Conservation (phyloP, 2,329 filamentous ascomycete genomes). For the Stemphylium vesicarium region DNA sequence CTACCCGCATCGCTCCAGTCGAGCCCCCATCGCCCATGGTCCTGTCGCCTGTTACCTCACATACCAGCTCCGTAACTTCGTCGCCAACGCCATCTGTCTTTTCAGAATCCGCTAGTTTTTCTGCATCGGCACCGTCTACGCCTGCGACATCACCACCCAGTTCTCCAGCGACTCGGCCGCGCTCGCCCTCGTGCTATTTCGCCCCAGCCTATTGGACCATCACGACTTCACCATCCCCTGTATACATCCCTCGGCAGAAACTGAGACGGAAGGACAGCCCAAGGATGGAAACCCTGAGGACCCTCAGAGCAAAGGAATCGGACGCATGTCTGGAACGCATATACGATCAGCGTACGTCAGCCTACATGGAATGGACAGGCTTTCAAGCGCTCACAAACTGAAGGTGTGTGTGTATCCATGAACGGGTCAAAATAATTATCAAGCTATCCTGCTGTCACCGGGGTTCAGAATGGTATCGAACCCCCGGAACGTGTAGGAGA, state of each 20-base stretch:
- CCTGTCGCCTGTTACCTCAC: conserved; percentile 14
- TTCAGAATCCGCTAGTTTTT: conserved; percentile 21
- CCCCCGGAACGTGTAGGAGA: not conserved
- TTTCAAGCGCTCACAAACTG: conserved; percentile 13
- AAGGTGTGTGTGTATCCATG: not conserved
- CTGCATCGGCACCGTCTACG: conserved; percentile 19
- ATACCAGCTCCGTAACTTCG: conserved; percentile 10
- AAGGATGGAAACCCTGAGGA: conserved; percentile 38
- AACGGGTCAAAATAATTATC: not conserved
- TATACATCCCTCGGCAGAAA: conserved; percentile 15
- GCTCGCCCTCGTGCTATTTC: conserved; percentile 17
- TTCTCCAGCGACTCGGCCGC: conserved; percentile 16
- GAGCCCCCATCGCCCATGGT: conserved; percentile 18
- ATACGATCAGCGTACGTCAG: conserved; percentile 39
- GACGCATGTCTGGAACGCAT: conserved; percentile 42
- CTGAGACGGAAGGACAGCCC: conserved; percentile 32
- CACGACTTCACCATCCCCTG: conserved; percentile 15
- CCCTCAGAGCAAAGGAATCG: conserved; percentile 42
- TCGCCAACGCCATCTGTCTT: conserved; percentile 24
- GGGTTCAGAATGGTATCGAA: not conserved
- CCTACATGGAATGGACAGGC: conserved; percentile 38
- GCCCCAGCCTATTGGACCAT: conserved; percentile 17
- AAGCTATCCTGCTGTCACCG: not conserved
- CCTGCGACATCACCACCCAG: conserved; percentile 26
- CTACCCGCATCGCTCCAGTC: conserved; percentile 8